Conservation (phyloP, 345 rosid species). For the Bruguiera gymnorhiza region DNA sequence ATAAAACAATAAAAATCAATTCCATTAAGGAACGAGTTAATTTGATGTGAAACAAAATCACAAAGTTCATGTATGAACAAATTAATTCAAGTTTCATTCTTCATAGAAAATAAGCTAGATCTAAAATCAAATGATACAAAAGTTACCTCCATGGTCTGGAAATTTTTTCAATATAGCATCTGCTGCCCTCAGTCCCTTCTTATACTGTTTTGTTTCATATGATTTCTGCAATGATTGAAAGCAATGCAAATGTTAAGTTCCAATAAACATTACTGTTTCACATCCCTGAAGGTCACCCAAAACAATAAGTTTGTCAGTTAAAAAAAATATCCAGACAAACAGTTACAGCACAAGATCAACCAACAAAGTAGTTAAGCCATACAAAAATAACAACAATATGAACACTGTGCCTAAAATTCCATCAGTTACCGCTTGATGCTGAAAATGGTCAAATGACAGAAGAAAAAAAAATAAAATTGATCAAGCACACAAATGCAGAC, state of each 20-base stretch:
- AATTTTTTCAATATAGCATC: constrained; percentile 92
- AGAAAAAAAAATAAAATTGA: no score
- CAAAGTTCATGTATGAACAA: neutral
- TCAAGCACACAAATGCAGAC: no score
- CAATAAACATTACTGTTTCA: neutral
- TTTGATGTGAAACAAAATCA: neutral
- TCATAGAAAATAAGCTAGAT: neutral
- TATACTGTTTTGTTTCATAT: constrained; percentile 95
- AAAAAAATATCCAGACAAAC: neutral
- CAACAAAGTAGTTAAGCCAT: no score
- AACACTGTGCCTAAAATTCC: no score
- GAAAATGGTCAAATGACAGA: no score
- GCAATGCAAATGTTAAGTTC: constrained; percentile 1
- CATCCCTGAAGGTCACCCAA: neutral
- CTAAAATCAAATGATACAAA: constrained; percentile 12
- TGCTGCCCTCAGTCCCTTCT: constrained; percentile 99
- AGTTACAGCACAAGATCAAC: no score
- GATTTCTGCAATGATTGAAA: constrained; percentile 67
- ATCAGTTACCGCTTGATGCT: no score
- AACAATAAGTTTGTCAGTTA: neutral
- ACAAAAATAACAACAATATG: no score
- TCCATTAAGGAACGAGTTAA: neutral
- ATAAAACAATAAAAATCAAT: neutral
- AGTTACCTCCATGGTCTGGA: constrained; percentile 98
- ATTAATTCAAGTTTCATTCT: neutral